Evolutionary conservation across 176 grass and related monocot species (phyloP).

Genomic region (Triticum monococcum): DNA sequence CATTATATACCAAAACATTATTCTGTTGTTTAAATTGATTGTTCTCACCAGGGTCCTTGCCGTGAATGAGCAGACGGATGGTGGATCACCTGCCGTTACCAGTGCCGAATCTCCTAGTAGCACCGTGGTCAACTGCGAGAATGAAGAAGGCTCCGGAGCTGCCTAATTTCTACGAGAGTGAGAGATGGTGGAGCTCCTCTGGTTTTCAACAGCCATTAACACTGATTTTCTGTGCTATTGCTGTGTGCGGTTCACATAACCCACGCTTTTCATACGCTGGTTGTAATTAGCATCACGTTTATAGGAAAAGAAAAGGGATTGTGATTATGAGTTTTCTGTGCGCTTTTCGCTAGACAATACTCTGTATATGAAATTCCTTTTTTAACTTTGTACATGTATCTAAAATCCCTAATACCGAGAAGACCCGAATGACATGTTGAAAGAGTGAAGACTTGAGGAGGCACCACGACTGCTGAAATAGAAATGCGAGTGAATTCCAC

Average conservation of each 20-base stretch:
- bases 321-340: background rate
- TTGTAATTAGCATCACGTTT: background rate
- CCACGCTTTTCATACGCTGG: background rate
- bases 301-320: background rate
- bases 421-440: background rate
- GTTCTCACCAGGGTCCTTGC: background rate
- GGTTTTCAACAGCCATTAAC: no score
- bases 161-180: background rate
- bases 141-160: background rate
- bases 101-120: background rate
- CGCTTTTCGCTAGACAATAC: background rate
- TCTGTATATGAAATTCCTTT: background rate
- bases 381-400: background rate
- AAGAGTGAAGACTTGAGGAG: no score
- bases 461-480: no score
- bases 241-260: background rate
- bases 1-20: background rate
- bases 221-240: no score
- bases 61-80: background rate
- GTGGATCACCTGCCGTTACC: background rate
- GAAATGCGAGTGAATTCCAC: no score
- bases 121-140: background rate
- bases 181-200: no score
- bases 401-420: background rate
- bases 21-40: background rate